phyloP scores from a whole-genome alignment of 1,284 basidiomycete species.

The Apiotrichum siamense region DNA sequence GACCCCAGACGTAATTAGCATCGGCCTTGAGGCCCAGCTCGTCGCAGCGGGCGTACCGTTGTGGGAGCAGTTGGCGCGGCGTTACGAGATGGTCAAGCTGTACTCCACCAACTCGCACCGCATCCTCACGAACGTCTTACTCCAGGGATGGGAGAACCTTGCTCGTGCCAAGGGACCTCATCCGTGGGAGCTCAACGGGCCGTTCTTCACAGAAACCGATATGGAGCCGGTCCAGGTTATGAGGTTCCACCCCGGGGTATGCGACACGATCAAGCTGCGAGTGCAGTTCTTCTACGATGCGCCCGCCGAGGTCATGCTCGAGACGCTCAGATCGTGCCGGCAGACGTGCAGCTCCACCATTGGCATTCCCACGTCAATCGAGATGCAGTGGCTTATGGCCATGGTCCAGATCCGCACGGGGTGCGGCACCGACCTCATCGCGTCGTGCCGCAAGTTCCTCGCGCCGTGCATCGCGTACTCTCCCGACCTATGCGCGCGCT shows the following conservation, averaged over 20 bases:
- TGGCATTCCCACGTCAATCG: constrained; percentile 16
- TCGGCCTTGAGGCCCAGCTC: constrained; percentile 18
- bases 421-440: not conserved
- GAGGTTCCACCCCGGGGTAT: constrained; percentile 17
- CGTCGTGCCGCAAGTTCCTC: not conserved
- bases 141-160: constrained; percentile 25
- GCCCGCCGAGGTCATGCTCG: constrained; percentile 10
- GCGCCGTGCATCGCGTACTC: constrained; percentile 6
- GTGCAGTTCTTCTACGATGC: constrained; percentile 30
- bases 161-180: not conserved
- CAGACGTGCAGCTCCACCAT: not conserved
- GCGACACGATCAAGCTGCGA: constrained; percentile 17
- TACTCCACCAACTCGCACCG: constrained; percentile 13
- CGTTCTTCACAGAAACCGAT: constrained; percentile 14
- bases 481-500: constrained; percentile 7
- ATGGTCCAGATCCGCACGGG: constrained; percentile 15
- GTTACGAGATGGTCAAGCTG: constrained; percentile 22
- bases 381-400: constrained; percentile 22
- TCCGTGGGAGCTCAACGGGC: constrained; percentile 25
- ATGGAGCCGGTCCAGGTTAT: constrained; percentile 10
- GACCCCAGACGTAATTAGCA: constrained; percentile 18
- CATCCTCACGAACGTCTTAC: constrained; percentile 17
- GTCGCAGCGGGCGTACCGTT: constrained; percentile 10
- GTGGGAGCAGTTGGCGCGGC: constrained; percentile 7
- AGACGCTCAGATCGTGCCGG: constrained; percentile 1